phyloP scores from a whole-genome alignment of 805 yeast genomes.

The Scheffersomyces coipomensis region DNA sequence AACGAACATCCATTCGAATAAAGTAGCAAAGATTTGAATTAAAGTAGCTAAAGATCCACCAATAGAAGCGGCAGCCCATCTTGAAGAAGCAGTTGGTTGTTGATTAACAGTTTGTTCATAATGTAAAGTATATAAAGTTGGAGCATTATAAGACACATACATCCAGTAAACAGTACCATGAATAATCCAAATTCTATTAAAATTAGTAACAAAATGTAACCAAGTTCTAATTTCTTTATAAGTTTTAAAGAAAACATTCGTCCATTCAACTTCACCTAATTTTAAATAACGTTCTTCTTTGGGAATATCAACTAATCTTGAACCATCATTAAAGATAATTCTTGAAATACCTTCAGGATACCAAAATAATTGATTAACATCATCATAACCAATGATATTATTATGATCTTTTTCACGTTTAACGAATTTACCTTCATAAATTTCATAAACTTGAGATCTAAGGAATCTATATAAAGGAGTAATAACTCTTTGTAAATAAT shows the following conservation, averaged over 20 bases:
- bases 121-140: conserved; percentile 83
- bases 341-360: conserved; percentile 98
- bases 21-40: conserved; percentile 83
- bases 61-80: conserved; percentile 90
- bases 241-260: conserved; percentile 89
- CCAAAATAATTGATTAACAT: conserved; percentile 98
- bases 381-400: conserved; percentile 88
- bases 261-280: conserved; percentile 93
- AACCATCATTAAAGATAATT: conserved; percentile 87
- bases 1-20: conserved; percentile 92
- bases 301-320: conserved; percentile 87
- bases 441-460: conserved; percentile 79
- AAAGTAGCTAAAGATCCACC: conserved; percentile 87
- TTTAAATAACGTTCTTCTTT: conserved; percentile 84
- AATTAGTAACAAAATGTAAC: conserved; percentile 93
- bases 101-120: conserved; percentile 81
- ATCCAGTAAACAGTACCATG: conserved; percentile 92
- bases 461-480: conserved; percentile 85
- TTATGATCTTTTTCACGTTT: conserved; percentile 86
- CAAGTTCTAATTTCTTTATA: conserved; percentile 95
- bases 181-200: conserved; percentile 97
- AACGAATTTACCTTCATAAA: conserved; percentile 76
- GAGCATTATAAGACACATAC: conserved; percentile 91
- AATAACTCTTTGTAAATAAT: conserved; percentile 85
- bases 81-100: conserved; percentile 83